Base-by-base conservation (phyloP, 2,329 filamentous ascomycete species). In the Pseudopyricularia javanii region DNA sequence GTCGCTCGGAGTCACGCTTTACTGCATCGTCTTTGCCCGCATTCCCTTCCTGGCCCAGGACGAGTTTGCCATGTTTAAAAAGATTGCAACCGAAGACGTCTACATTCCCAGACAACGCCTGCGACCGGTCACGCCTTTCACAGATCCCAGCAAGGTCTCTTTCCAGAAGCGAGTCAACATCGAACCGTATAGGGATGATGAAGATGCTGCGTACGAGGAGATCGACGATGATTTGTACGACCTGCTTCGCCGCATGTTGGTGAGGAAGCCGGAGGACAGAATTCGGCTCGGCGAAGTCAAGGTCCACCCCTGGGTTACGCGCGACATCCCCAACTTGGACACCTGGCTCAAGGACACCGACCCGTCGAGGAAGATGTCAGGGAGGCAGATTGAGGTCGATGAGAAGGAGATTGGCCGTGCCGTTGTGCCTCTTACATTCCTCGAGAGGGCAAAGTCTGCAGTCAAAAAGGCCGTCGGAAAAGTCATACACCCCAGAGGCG, bases 321-420 rank as follows among this genome's bases (percentile, higher is more conserved):
- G 84, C 54, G 90, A 86, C 57, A 79, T 97, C 47, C 71, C 80
- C 33, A 85, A 95, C 59, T 79, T 85, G 35, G 72, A 80, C 32
- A 75, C 77, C 9, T 98, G 93, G 93, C 80, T 96, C n/a, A 89
- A 95, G 60, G 89, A 95, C 57, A 95, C 91, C 1, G 91, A 97
- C 62, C 90, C 91, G 2, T 83, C 82, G 35, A 79, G 84, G 34
- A 85, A 85, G 55, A 85, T 83, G 32, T 81, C 87, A 54, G 90
- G 89, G 58, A 83, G 86, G 64, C 89, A 83, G 67, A 97, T 98
- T 61, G 85, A 96, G 65, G 88, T 97, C 49, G 91, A 95, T 55
- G 89, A 88, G 59, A 83, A 83, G 62, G 93, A 98, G 68, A 82
- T 98, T 61, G 91, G 89, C 47, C 81, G 83, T 53, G 93, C 93